These are phyloP conservation scores for Angophora floribunda DNA, from an alignment of 345 rosid species.

Conservation along the genomic window DNA sequence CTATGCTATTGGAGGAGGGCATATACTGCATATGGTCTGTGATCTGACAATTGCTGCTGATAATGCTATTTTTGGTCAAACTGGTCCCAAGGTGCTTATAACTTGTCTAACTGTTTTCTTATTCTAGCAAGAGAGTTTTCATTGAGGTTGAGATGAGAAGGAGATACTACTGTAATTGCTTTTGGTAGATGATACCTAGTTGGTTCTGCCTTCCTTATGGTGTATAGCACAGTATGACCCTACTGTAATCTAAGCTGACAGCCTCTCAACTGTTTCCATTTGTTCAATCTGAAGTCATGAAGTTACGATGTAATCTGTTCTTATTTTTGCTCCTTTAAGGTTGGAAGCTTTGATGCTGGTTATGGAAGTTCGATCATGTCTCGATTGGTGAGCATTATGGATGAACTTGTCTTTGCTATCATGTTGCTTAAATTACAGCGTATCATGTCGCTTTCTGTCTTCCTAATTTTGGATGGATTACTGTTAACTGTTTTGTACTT, in stretches of 20 bases:
- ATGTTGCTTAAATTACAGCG: not conserved
- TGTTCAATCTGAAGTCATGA: not conserved
- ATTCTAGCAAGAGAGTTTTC: not conserved
- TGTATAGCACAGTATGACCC: not conserved
- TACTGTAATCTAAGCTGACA: not conserved
- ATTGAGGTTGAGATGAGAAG: not conserved
- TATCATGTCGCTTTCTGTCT: not conserved
- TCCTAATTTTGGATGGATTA: not conserved
- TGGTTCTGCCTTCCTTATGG: not conserved
- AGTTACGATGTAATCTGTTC: not conserved
- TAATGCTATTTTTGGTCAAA: constrained; percentile 88
- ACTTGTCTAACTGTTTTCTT: not conserved
- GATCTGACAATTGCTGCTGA: constrained; percentile 95
- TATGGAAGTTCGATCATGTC: constrained; percentile 97
- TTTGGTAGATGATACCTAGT: not conserved
- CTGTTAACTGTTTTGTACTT: not conserved
- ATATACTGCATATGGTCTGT: constrained; percentile 88
- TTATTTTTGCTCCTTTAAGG: constrained; percentile 25
- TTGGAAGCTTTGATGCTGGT: constrained; percentile 98
- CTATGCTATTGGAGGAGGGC: constrained; percentile 96
- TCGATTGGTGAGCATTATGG: constrained; percentile 53
- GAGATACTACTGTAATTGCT: not conserved
- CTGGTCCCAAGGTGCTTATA: constrained; percentile 80
- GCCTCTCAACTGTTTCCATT: not conserved
- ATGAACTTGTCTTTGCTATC: not conserved